phyloP scores from a whole-genome alignment of 148 eudicot genomes.

The Silene uniflora region DNA sequence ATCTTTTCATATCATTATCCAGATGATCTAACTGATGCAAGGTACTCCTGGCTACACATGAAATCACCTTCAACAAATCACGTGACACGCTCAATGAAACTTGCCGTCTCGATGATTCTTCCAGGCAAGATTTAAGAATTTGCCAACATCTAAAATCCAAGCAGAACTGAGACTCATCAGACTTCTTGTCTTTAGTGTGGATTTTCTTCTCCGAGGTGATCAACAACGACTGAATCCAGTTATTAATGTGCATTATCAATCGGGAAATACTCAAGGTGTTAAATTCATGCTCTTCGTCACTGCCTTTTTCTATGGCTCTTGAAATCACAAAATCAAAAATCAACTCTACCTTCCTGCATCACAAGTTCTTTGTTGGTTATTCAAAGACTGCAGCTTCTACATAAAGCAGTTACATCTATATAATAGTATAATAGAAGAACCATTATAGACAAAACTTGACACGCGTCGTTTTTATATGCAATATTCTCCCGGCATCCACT shows the following conservation, averaged over 20 bases:
- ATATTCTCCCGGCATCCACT: too few relatives aligned
- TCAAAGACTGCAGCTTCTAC: not conserved
- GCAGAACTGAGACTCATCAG: conserved; percentile 39
- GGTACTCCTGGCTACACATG: conserved; percentile 44
- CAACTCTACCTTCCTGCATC: conserved; percentile 73
- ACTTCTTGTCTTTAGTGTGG: conserved; percentile 38
- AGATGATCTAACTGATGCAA: conserved; percentile 25
- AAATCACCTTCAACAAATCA: conserved; percentile 66
- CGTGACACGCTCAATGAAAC: conserved; percentile 48
- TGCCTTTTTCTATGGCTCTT: conserved; percentile 28
- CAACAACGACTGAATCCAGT: conserved; percentile 71
- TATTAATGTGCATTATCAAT: conserved; percentile 41
- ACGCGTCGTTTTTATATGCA: too few relatives aligned
- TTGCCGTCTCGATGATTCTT: conserved; percentile 46
- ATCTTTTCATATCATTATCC: conserved; percentile 17
- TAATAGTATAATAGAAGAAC: too few relatives aligned
- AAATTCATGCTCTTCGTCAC: conserved; percentile 24
- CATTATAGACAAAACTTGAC: too few relatives aligned
- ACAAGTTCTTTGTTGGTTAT: conserved; percentile 3
- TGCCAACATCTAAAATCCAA: conserved; percentile 84
- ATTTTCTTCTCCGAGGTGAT: conserved; percentile 62
- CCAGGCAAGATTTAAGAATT: conserved; percentile 69
- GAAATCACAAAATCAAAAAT: conserved; percentile 55
- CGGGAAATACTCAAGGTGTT: conserved; percentile 54
- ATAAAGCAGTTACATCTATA: conserved; percentile 4